phyloP scores from a whole-genome alignment of 371 early-diverging fungal genomes.

The Mortierella sp. region DNA sequence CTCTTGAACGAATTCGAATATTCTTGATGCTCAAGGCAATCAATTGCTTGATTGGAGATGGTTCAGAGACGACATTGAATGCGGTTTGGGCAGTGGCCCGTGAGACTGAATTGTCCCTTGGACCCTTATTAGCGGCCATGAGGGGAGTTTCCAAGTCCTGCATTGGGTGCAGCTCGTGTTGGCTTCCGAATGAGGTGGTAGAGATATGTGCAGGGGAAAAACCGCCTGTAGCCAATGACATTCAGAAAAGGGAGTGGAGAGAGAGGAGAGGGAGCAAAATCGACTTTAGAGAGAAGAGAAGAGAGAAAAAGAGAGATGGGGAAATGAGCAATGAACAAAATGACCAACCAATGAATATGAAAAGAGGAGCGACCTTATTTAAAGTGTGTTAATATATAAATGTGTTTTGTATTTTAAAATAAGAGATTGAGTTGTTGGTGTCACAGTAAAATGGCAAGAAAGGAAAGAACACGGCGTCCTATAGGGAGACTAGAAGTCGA shows the following conservation, averaged over 20 bases:
- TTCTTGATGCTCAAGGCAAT: constrained; percentile 53
- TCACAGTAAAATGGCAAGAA: background rate
- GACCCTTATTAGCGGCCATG: constrained; percentile 28
- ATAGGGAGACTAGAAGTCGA: no score
- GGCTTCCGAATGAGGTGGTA: constrained; percentile 2
- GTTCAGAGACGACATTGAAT: constrained; percentile 44
- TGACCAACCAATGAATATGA: no score
- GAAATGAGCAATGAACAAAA: background rate
- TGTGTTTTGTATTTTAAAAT: no score
- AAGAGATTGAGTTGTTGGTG: no score
- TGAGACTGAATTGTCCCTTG: constrained; percentile 12
- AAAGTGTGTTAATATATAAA: no score
- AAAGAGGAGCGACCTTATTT: no score
- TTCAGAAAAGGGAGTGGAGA: constrained; percentile 1
- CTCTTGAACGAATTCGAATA: constrained; percentile 36
- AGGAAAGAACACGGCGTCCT: background rate
- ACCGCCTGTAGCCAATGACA: background rate
- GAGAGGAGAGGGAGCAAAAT: background rate
- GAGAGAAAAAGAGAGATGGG: no score
- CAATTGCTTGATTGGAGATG: constrained; percentile 41
- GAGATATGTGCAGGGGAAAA: constrained; percentile 22
- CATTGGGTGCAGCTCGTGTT: constrained; percentile 27
- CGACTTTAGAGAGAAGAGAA: background rate
- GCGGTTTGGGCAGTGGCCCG: constrained; percentile 46
- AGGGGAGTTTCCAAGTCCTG: constrained; percentile 27